Base-by-base conservation (phyloP, 371 early-diverging fungal species). In the Haplosporangium sp. region DNA sequence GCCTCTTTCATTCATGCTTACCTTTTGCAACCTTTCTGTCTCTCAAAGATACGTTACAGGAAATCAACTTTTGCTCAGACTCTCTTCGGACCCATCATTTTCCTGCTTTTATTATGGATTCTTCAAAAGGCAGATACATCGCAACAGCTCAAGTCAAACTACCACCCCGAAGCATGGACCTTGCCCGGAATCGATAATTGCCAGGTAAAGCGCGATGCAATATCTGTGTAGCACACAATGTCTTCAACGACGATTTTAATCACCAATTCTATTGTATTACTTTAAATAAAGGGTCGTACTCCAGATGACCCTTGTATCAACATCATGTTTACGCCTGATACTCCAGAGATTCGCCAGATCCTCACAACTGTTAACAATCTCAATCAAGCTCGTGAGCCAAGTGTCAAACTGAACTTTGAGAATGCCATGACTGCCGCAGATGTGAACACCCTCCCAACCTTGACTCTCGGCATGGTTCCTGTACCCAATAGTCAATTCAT, bases 301-400 rank as follows among this genome's bases (percentile, higher is more conserved):
- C 67, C 65, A 9, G 61, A 47, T 44, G 70, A 71, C 44, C 87
- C 90, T 0, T 93, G 93, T 82, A 88, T 92, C 76, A 88, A 87
- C 72, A 55, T 93, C 61, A 85, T 93, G 86, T 93, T 87, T 85
- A 89, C 88, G 10, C 91, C 91, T 20, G 83, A 84, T 53, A 79
- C 69, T 0, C 74, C 65, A 8, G 72, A 85, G 45, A 76, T 75
- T 38, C 74, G 82, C 52, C 77, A 83, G 61, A 81, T 91, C 74
- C 85, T 93, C 75, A 57, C 72, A 2, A 72, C 79, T 2, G 68
- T 66, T 69, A 75, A 52, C 53, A 65, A 27, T 10, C 77, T 60
- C 53, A 81, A 73, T 63, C 61, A 77, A 40, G 10, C 61, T 35
- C 76, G 72, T 19, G 71, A 78, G 44, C 68, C 74, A 44, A n/a